Evolutionary conservation across 148 eudicot species (phyloP).

Genomic region (Persicaria maculosa): DNA sequence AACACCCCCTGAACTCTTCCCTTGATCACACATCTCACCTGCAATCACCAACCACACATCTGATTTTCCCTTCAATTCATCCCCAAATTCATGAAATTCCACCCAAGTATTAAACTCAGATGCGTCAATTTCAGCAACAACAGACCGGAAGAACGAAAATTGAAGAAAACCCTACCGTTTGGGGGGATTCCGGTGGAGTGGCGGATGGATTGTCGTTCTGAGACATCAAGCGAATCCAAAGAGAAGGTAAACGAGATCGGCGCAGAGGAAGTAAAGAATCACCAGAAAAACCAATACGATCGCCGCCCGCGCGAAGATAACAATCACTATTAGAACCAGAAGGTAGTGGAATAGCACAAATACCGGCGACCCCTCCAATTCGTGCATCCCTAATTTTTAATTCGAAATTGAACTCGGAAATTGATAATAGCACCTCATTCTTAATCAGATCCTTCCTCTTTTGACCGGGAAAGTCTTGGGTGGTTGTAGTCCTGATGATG

Average conservation of each 20-base stretch:
- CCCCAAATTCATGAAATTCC: no score
- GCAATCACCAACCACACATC: constrained; percentile 10
- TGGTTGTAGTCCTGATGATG: background rate
- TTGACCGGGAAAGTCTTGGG: background rate
- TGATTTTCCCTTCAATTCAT: no score
- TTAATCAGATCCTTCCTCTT: no score
- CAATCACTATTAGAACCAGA: background rate
- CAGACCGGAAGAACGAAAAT: background rate
- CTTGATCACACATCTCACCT: constrained; percentile 76
- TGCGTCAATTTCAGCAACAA: background rate
- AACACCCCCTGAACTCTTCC: constrained; percentile 90
- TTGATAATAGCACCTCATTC: background rate
- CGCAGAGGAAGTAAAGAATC: constrained; percentile 34
- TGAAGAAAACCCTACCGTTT: constrained; percentile 22
- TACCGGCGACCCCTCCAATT: constrained; percentile 14
- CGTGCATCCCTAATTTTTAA: background rate
- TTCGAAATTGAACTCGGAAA: background rate
- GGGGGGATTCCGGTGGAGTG: constrained; percentile 17
- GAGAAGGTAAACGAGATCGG: constrained; percentile 36
- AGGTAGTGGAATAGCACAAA: constrained; percentile 23
- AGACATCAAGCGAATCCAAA: constrained; percentile 34
- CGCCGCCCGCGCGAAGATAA: background rate
- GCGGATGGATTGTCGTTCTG: background rate
- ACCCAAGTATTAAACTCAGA: background rate
- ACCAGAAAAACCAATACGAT: constrained; percentile 26